Percentiles rank a stretch among this genome's conserved stretches.
These are phyloP conservation scores for Phlyctochytrium arcticum DNA, from an alignment of 192 early-diverging fungal genomes.

Conservation along the genomic window DNA sequence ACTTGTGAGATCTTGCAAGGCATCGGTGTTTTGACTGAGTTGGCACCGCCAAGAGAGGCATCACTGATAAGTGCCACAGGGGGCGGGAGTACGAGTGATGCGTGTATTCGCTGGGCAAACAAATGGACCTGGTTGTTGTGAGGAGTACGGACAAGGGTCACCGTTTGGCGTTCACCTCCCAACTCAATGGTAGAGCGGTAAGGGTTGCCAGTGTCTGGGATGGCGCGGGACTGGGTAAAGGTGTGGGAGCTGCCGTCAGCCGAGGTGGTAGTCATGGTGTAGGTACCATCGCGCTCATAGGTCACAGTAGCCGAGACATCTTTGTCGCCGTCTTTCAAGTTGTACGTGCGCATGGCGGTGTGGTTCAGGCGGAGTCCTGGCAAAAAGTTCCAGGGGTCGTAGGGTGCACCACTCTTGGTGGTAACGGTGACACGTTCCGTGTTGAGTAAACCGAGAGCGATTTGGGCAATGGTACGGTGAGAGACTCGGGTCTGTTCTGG, in stretches of 20 bases:
- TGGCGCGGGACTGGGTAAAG: conserved; percentile 50
- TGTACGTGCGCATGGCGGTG: not conserved
- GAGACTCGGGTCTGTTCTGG: too few species aligned
- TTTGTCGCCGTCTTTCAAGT: conserved; percentile 20
- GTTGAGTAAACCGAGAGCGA: conserved; percentile 50
- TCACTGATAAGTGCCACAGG: conserved; percentile 4
- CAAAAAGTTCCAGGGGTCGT: conserved; percentile 24
- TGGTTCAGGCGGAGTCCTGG: conserved; percentile 50
- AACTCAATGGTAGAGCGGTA: not conserved
- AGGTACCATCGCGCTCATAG: not conserved
- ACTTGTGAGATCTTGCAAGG: conserved; percentile 91
- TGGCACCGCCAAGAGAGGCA: conserved; percentile 22
- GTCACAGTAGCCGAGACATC: conserved; percentile 6
- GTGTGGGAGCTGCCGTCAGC: too few species aligned
- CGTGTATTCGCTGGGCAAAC: conserved; percentile 34
- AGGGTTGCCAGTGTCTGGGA: not conserved
- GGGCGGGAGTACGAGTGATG: conserved; percentile 8
- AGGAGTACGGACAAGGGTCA: conserved; percentile 1
- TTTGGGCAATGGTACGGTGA: conserved; percentile 58
- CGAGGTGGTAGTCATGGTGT: too few species aligned
- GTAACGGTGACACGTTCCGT: not conserved
- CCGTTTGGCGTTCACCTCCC: not conserved
- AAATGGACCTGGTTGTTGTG: conserved; percentile 8
- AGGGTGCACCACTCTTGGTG: not conserved
- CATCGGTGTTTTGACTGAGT: conserved; percentile 87